Conservation (phyloP, 257 asterid genomes). For the Penstemon davidsonii region DNA sequence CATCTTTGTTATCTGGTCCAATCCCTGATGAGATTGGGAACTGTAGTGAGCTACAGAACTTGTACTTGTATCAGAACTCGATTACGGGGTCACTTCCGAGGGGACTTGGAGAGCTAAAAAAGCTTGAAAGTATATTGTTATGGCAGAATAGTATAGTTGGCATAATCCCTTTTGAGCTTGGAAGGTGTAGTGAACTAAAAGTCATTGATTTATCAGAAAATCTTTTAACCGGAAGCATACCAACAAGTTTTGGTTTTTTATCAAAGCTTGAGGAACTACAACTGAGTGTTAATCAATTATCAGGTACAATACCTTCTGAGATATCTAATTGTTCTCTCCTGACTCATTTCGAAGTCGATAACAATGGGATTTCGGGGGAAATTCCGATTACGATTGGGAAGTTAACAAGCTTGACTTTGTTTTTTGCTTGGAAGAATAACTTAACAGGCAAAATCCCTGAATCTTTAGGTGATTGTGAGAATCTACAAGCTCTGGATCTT, state of each 20-base stretch:
- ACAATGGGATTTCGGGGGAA: constrained; percentile 71
- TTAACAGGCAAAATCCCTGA: constrained; percentile 80
- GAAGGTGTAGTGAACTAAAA: constrained; percentile 56
- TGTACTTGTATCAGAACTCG: constrained; percentile 79
- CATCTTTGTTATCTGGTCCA: constrained; percentile 72
- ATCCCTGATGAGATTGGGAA: constrained; percentile 87
- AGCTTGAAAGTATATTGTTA: constrained; percentile 58
- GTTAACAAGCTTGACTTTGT: constrained; percentile 53
- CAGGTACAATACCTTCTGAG: constrained; percentile 80
- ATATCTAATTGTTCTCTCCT: constrained; percentile 61
- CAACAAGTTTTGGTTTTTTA: constrained; percentile 63
- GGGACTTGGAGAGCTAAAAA: constrained; percentile 55
- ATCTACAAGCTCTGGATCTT: constrained; percentile 85
- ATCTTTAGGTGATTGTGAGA: constrained; percentile 58
- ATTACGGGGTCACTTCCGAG: constrained; percentile 73
- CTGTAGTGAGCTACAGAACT: constrained; percentile 71
- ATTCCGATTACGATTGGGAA: constrained; percentile 70
- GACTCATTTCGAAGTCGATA: constrained; percentile 88
- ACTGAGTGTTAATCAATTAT: constrained; percentile 74
- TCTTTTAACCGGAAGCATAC: constrained; percentile 67
- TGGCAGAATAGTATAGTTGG: constrained; percentile 91
- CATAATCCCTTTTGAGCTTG: constrained; percentile 66
- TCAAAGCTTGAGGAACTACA: constrained; percentile 67
- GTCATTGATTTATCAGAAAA: constrained; percentile 80
- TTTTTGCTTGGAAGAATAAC: constrained; percentile 93